phyloP scores from a whole-genome alignment of 768 basidiomycete species.

The Hysterangium stoloniferum region DNA sequence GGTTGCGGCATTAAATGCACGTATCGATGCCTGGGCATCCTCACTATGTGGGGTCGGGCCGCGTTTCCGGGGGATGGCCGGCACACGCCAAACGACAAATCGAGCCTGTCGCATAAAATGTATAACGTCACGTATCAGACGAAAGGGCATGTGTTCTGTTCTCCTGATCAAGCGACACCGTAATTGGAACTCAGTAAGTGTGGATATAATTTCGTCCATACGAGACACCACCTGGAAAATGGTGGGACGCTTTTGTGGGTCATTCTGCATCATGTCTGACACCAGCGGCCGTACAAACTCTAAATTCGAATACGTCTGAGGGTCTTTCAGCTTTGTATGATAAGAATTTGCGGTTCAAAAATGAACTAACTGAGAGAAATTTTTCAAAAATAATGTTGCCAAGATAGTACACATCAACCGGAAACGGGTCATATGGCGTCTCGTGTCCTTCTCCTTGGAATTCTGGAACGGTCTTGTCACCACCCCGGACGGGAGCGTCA shows the following conservation, averaged over 20 bases:
- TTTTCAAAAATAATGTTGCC: slow-evolving; percentile 30
- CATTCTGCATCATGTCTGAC: slow-evolving; percentile 29
- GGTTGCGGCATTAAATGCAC: too few species aligned
- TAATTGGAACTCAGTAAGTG: slow-evolving; percentile 24
- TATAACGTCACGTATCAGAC: neutral
- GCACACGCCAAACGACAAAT: neutral
- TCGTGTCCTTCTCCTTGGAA: slow-evolving; percentile 11
- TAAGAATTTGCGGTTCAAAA: neutral
- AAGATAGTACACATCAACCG: slow-evolving; percentile 37
- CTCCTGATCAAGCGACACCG: slow-evolving; percentile 14
- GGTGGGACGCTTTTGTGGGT: slow-evolving; percentile 28
- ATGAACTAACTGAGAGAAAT: slow-evolving; percentile 22
- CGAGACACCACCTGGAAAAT: slow-evolving; percentile 30
- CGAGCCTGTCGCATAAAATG: neutral
- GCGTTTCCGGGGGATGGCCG: neutral
- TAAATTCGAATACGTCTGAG: slow-evolving; percentile 21
- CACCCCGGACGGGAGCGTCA: slow-evolving; percentile 24
- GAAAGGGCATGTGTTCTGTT: neutral
- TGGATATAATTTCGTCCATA: slow-evolving; percentile 22
- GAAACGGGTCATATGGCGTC: slow-evolving; percentile 26
- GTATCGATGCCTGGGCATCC: too few species aligned
- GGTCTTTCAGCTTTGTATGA: too few species aligned
- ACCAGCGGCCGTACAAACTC: slow-evolving; percentile 29
- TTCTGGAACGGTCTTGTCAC: slow-evolving; percentile 37
- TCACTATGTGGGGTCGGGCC: too few species aligned